These are phyloP conservation scores for Skeletonema menzelii DNA, from an alignment of 108 stramenopile species.

Conservation along the genomic window DNA sequence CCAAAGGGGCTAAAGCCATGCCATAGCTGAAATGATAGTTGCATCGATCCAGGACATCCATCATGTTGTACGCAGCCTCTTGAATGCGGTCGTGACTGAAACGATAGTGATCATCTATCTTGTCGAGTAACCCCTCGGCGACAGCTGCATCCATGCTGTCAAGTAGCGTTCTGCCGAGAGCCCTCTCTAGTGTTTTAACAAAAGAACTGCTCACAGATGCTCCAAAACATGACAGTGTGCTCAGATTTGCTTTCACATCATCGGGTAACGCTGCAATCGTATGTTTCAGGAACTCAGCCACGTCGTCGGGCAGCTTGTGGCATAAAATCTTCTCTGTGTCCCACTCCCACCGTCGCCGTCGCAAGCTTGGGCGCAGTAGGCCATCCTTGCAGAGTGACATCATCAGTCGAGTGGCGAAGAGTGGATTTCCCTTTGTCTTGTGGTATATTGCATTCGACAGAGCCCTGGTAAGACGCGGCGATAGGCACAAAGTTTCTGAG, in stretches of 20 bases:
- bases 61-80: not conserved
- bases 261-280: not conserved
- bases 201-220: not conserved
- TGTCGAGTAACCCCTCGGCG: slow-evolving; percentile 1
- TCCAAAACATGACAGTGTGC: slow-evolving; percentile 11
- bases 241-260: not conserved
- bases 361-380: slow-evolving; percentile 4
- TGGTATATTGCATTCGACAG: slow-evolving; percentile 5
- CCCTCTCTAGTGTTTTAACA: not conserved
- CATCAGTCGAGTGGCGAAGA: slow-evolving; percentile 7
- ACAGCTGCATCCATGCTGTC: not conserved
- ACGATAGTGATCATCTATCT: not conserved
- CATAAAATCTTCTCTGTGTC: slow-evolving; percentile 6
- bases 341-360: slow-evolving; percentile 8
- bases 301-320: slow-evolving; percentile 4
- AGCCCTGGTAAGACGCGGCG: slow-evolving; percentile 5
- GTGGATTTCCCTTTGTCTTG: slow-evolving; percentile 21
- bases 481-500: slow-evolving; percentile 3
- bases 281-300: slow-evolving; percentile 7
- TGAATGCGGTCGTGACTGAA: slow-evolving; percentile 7
- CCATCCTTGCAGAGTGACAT: slow-evolving; percentile 9
- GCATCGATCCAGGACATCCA: not conserved
- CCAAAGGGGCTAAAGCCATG: not conserved
- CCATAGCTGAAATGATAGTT: slow-evolving; percentile 15
- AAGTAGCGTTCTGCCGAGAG: too few relatives aligned